Evolutionary conservation across 345 rosid genomes (phyloP), one percentile per base, ranked within the genome.

Genomic region (Clarkia xantiana): DNA sequence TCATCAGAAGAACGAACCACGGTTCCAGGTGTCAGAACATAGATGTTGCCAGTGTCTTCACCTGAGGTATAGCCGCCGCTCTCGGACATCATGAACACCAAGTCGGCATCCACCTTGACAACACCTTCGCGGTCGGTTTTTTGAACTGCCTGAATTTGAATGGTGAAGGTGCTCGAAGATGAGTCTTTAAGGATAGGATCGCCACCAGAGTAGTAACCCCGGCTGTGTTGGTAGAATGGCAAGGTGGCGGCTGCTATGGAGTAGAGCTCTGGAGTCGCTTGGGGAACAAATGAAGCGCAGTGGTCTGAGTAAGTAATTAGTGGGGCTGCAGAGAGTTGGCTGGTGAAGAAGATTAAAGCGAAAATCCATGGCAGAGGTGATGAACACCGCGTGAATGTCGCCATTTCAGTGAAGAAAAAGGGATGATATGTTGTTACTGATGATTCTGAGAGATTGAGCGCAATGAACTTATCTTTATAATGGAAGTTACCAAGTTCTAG

Each of bases 251-350:
- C 9, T 12, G 40, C 1, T 17, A 14, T n/a, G 14, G 45, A 3
- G 36, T 14, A 25, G 11, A 3, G 18, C 6, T 34, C 16, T 0
- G 39, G 45, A 20, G 36, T 18, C 18, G 70, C 49, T 49, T 49
- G 71, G 9, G 64, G 66, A 43, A 77, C 51, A 3, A 58, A 0
- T 0, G 48, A 54, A 52, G 47, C 52, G 40, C 79, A 77, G 47
- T 64, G 50, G 11, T 66, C 57, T 29, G 55, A 19, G 48, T 68
- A 69, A 22, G 52, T 48, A 15, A n/a, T n/a, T n/a, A 38, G 9
- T 40, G 52, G 34, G 20, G 44, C 19, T 13, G 59, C 44, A 14
- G 29, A 14, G 20, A 51, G 42, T n/a, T n/a, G n/a, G 42, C 41
- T 2, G 18, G 15, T n/a, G 15, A 38, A 36, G 10, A 38, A 42